phyloP scores from a whole-genome alignment of 225 moss, liverwort and hornwort genomes.

The Physcomitrellopsis africana region DNA sequence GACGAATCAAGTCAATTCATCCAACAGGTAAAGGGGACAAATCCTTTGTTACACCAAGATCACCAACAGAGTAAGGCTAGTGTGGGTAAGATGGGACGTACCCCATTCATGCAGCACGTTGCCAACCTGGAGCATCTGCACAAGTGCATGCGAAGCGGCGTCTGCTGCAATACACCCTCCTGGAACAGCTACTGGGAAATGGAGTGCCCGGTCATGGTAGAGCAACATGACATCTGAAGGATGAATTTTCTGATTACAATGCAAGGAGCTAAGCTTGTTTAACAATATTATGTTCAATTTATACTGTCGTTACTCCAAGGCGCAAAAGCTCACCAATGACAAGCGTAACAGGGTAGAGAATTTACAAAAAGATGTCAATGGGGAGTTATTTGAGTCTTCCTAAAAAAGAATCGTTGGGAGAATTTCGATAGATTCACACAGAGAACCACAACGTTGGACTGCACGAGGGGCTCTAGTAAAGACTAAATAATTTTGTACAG shows the following conservation, averaged over 20 bases:
- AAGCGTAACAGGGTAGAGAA: constrained; percentile 10
- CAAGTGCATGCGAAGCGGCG: constrained; percentile 63
- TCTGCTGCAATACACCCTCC: constrained; percentile 51
- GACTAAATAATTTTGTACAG: constrained; percentile 27
- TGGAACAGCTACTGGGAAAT: constrained; percentile 58
- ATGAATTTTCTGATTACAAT: background rate
- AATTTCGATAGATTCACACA: constrained; percentile 25
- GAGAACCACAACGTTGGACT: constrained; percentile 36
- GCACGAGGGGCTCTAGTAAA: constrained; percentile 15
- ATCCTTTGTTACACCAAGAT: background rate
- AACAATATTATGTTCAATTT: background rate
- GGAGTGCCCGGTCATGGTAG: constrained; percentile 63
- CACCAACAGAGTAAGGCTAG: background rate
- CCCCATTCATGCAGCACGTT: constrained; percentile 84
- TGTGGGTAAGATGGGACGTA: constrained; percentile 68
- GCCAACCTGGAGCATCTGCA: constrained; percentile 77
- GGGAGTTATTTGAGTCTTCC: constrained; percentile 30
- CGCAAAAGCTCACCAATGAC: constrained; percentile 20
- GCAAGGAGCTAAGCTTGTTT: background rate
- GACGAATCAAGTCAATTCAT: constrained; percentile 7
- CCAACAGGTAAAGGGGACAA: constrained; percentile 14
- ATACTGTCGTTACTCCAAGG: background rate
- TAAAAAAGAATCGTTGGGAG: constrained; percentile 3
- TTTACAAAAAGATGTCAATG: background rate
- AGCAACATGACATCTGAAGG: constrained; percentile 38